These are phyloP conservation scores for Trichoderma sp. DNA, from an alignment of 2,329 filamentous ascomycete genomes.

Conservation along the genomic window DNA sequence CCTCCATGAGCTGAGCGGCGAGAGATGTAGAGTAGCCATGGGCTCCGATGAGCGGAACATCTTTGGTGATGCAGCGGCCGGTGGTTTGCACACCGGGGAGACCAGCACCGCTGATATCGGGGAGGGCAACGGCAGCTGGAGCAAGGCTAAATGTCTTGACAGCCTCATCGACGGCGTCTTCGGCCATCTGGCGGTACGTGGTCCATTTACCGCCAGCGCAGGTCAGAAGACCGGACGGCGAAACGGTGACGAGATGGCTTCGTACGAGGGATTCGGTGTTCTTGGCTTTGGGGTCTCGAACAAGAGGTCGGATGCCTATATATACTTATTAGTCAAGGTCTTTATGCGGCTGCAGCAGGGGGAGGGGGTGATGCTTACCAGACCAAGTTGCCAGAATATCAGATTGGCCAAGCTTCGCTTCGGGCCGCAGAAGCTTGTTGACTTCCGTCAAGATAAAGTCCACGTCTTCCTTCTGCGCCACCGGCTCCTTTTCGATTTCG, in stretches of 20 bases:
- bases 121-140: conserved; percentile 51
- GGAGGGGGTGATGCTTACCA: conserved; percentile 45
- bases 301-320: conserved; percentile 67
- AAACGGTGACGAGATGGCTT: conserved; percentile 76
- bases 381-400: conserved; percentile 83
- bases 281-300: conserved; percentile 76
- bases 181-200: conserved; percentile 84
- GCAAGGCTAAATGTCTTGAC: conserved; percentile 63
- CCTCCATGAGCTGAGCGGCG: conserved; percentile 39
- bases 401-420: conserved; percentile 69
- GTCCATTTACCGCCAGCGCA: conserved; percentile 87
- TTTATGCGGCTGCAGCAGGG: neutral
- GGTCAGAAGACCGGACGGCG: conserved; percentile 71
- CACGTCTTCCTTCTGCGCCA: conserved; percentile 74
- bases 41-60: conserved; percentile 70
- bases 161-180: conserved; percentile 79
- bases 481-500: conserved; percentile 64
- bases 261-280: conserved; percentile 82
- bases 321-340: conserved; percentile 23
- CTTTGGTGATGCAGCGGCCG: conserved; percentile 72
- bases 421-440: conserved; percentile 70
- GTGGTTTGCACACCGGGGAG: conserved; percentile 50
- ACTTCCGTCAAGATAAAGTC: conserved; percentile 80
- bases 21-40: conserved; percentile 59
- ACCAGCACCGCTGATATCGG: conserved; percentile 66